A percentile compares a stretch with the other conserved stretches of the same genome.
These are phyloP conservation scores for Sherardia arvensis DNA, from an alignment of 257 asterid species.

Conservation along the genomic window DNA sequence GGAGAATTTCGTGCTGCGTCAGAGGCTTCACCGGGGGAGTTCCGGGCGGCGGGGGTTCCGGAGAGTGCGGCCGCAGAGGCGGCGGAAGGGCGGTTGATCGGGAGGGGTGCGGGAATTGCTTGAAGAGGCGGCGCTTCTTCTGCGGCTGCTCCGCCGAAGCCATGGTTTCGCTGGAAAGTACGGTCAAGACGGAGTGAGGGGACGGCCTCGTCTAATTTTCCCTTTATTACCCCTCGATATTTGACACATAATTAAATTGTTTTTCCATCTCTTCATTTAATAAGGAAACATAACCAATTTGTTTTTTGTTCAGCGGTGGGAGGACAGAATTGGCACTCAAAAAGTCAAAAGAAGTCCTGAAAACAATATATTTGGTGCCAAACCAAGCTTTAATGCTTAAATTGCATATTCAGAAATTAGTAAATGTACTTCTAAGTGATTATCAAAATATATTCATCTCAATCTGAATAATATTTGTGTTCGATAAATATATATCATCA, in stretches of 20 bases:
- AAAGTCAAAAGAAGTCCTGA: neutral
- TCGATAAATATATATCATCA: no score
- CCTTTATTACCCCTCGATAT: neutral
- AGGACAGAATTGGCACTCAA: neutral
- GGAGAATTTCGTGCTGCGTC: constrained; percentile 56
- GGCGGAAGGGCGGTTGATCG: constrained; percentile 45
- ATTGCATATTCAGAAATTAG: no score
- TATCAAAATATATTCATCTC: no score
- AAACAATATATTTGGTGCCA: no score
- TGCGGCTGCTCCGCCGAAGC: constrained; percentile 46
- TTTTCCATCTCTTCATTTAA: neutral
- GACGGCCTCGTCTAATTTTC: neutral
- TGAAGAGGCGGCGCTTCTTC: constrained; percentile 38
- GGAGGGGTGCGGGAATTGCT: constrained; percentile 26
- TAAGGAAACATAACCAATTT: neutral
- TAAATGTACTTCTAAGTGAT: no score
- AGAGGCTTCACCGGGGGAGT: constrained; percentile 47
- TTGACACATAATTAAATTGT: neutral
- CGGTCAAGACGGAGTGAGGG: neutral
- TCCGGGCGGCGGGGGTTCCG: constrained; percentile 33
- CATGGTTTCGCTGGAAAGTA: constrained; percentile 13
- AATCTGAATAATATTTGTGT: no score
- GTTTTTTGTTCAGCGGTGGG: neutral
- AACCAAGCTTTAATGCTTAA: no score
- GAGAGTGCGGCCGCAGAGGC: constrained; percentile 25